Conservation (phyloP, 257 asterid species). For the Craterostigma plantagineum region DNA sequence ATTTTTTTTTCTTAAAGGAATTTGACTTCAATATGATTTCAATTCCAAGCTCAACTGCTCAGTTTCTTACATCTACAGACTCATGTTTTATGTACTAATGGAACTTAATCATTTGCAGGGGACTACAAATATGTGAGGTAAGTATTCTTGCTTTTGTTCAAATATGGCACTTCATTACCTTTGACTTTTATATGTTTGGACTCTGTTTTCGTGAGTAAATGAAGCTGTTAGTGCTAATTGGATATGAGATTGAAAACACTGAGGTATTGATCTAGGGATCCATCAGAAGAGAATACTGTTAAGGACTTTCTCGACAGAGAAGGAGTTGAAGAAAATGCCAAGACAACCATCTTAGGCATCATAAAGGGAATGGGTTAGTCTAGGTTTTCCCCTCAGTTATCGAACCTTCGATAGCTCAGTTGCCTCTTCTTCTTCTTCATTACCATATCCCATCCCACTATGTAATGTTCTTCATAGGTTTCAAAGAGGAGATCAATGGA, state of each 20-base stretch:
- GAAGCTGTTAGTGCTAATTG: background rate
- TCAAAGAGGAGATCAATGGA: conserved; percentile 68
- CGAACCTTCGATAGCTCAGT: background rate
- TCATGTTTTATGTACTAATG: conserved; percentile 13
- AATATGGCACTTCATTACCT: too few species aligned
- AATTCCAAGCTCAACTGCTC: too few species aligned
- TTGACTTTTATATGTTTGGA: too few species aligned
- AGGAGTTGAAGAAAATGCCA: conserved; percentile 40
- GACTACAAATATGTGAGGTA: conserved; percentile 85
- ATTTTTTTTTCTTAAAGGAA: too few species aligned
- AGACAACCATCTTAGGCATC: conserved; percentile 35
- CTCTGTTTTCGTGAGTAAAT: too few species aligned
- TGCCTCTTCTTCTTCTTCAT: too few species aligned
- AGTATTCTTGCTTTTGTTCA: conserved; percentile 10
- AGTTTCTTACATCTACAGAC: too few species aligned
- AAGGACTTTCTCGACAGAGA: conserved; percentile 70
- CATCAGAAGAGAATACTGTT: conserved; percentile 58
- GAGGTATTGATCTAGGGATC: conserved; percentile 41
- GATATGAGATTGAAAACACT: too few species aligned
- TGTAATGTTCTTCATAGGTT: conserved; percentile 27
- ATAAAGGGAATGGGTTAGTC: conserved; percentile 71
- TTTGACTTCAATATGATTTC: too few species aligned
- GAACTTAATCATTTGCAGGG: conserved; percentile 28
- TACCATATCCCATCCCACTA: too few species aligned
- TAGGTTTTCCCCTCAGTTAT: background rate